Percentiles rank a stretch among this genome's conserved stretches.
Evolutionary conservation across 2,329 filamentous ascomycete species (phyloP).

Genomic region (Colletotrichum graminicola): DNA sequence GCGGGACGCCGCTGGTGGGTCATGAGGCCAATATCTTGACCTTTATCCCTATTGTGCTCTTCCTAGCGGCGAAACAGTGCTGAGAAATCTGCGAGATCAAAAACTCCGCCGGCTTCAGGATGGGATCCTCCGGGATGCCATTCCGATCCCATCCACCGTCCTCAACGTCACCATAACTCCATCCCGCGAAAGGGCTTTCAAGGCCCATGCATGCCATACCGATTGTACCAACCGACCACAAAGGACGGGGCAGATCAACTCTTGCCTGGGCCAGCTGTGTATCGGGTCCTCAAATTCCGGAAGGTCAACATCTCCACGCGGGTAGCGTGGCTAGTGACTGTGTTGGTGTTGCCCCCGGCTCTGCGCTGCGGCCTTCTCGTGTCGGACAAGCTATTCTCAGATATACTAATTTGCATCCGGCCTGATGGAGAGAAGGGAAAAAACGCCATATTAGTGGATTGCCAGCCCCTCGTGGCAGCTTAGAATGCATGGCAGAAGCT

Average conservation of each 20-base stretch:
- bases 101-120: background rate
- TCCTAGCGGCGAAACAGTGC: background rate
- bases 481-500: background rate
- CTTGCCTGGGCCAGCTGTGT: background rate
- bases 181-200: background rate
- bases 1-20: background rate
- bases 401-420: background rate
- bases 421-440: background rate
- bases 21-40: background rate
- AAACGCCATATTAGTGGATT: background rate
- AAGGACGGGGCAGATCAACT: conserved; percentile 1
- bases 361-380: conserved; percentile 9
- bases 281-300: background rate
- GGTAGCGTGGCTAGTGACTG: conserved; percentile 4
- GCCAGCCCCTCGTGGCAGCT: background rate
- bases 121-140: conserved; percentile 18
- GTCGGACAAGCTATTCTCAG: conserved; percentile 10
- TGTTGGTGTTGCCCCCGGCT: conserved; percentile 11
- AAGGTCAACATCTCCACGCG: conserved; percentile 5
- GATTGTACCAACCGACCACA: conserved; percentile 16
- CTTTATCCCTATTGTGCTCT: background rate
- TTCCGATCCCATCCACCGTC: background rate
- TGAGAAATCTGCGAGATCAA: background rate
- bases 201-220: conserved; percentile 33
- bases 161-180: conserved; percentile 21